Evolutionary conservation across 768 basidiomycete species (phyloP), one percentile per base, ranked within the genome.

Genomic region (Filobasidium floriforme): DNA sequence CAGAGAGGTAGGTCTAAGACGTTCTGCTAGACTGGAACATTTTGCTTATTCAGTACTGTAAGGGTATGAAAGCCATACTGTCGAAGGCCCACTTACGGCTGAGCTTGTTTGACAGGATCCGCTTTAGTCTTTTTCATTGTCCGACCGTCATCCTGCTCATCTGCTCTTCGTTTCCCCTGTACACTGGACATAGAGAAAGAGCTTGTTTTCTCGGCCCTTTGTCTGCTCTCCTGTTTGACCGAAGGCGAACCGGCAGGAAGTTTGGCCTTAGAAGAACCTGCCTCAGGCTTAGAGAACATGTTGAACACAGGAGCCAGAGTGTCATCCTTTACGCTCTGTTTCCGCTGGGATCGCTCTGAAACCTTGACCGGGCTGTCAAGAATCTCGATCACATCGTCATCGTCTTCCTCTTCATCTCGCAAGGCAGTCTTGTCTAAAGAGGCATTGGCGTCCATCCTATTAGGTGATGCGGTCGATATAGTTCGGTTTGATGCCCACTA

Each of bases 1-100:
- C 19, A 91, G 79, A 4, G 76, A 76, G 14, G 79, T 81, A 1
- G 90, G 90, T 10, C 90, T 82, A 51, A 90, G 82, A 22, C 83
- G 82, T 73, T 91, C 90, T 0, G 90, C 88, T 0, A 91, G 77
- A 1, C 76, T 77, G 28, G 14, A 5, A n/a, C n/a, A 52, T 18
- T 11, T 6, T 19, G 26, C 7, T 9, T 26, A 12, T 26, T n/a
- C 52, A 49, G 49, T 61, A 40, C 18, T 32, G 49, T 51, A 9
- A 22, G 29, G 24, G n/a, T 9, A 7, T 52, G 9, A 9, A 29
- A 22, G 24, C 32, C 24, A 55, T 15, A 26, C 12, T 49, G 12
- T 32, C 24, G 19, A 40, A 19, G 26, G 11, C n/a, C 6, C 19
- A 29, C 75, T 65, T 66, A 77, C 75, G 77, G 77, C 52, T 78